Percentiles rank a stretch among this genome's conserved stretches.
Conservation (phyloP, 2,329 filamentous ascomycete genomes). For the Penicillium sp. region DNA sequence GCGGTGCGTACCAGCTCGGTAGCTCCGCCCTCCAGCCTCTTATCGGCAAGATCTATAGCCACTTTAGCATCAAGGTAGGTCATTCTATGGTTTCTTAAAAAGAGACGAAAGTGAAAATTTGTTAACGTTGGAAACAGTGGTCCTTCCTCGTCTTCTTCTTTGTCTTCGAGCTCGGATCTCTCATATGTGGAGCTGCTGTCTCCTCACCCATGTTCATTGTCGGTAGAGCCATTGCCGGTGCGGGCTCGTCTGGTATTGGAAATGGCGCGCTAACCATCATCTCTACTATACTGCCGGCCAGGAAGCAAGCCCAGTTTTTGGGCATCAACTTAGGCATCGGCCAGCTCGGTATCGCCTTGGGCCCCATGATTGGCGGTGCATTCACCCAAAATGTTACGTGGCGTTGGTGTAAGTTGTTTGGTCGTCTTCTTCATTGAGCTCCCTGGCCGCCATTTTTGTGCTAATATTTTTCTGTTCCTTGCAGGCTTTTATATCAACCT, state of each 20-base stretch:
- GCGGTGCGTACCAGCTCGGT: slow-evolving; percentile 39
- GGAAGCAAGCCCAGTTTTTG: neutral
- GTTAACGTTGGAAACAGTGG: neutral
- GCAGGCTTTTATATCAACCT: slow-evolving; percentile 43
- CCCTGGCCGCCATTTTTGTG: neutral
- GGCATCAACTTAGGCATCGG: neutral
- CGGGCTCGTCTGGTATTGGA: neutral
- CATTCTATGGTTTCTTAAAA: neutral
- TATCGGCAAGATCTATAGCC: slow-evolving; percentile 17
- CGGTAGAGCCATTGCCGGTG: neutral
- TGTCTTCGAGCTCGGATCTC: neutral
- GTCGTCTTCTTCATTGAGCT: neutral
- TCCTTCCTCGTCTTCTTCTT: neutral
- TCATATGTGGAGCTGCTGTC: neutral
- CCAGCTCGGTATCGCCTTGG: neutral
- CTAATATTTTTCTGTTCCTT: neutral
- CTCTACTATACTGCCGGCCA: neutral
- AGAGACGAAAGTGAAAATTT: neutral
- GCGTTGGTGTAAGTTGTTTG: neutral
- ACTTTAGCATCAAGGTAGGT: slow-evolving; percentile 1
- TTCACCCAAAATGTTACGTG: neutral
- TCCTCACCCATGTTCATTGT: slow-evolving; percentile 26
- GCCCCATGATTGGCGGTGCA: neutral
- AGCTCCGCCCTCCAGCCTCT: slow-evolving; percentile 17
- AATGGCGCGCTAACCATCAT: neutral